Evolutionary conservation across 768 basidiomycete genomes (phyloP).

Genomic region (Phylloporus rhodoxanthus): DNA sequence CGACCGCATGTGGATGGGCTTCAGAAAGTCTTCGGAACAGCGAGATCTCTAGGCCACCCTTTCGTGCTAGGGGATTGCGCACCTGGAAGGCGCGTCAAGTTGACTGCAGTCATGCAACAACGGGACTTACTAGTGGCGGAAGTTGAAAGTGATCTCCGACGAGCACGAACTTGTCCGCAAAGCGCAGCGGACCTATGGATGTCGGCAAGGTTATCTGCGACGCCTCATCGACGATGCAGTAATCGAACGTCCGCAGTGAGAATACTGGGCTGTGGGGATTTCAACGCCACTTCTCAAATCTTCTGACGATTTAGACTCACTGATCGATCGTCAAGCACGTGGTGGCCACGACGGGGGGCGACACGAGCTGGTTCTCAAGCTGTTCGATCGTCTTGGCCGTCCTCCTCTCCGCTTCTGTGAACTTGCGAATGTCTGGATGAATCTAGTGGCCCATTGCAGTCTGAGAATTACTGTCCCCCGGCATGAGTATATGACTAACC

Average conservation of each 20-base stretch:
- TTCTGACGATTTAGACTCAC: constrained; percentile 42
- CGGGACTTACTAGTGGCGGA: constrained; percentile 71
- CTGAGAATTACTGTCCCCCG: not conserved
- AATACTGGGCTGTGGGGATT: constrained; percentile 64
- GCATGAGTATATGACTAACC: constrained; percentile 35
- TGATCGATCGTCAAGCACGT: constrained; percentile 93
- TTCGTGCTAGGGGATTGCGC: constrained; percentile 69
- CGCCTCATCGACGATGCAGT: constrained; percentile 97
- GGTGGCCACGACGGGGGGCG: constrained; percentile 90
- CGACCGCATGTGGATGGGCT: constrained; percentile 78
- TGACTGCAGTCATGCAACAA: not conserved
- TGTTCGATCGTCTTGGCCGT: constrained; percentile 69
- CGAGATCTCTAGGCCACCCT: constrained; percentile 83
- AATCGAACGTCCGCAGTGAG: constrained; percentile 80
- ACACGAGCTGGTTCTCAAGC: constrained; percentile 75
- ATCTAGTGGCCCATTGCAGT: constrained; percentile 43
- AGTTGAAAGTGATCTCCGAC: constrained; percentile 98
- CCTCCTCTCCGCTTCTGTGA: constrained; percentile 55
- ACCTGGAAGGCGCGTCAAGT: constrained; percentile 46
- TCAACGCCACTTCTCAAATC: constrained; percentile 3
- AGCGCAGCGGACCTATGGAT: constrained; percentile 87
- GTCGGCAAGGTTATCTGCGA: constrained; percentile 97
- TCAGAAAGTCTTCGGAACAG: constrained; percentile 87
- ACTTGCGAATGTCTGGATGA: constrained; percentile 71
- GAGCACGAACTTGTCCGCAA: constrained; percentile 85